Evolutionary conservation across 1,284 basidiomycete species (phyloP), one percentile per base, ranked within the genome.

Genomic region (Fomitiporia mediterranea): DNA sequence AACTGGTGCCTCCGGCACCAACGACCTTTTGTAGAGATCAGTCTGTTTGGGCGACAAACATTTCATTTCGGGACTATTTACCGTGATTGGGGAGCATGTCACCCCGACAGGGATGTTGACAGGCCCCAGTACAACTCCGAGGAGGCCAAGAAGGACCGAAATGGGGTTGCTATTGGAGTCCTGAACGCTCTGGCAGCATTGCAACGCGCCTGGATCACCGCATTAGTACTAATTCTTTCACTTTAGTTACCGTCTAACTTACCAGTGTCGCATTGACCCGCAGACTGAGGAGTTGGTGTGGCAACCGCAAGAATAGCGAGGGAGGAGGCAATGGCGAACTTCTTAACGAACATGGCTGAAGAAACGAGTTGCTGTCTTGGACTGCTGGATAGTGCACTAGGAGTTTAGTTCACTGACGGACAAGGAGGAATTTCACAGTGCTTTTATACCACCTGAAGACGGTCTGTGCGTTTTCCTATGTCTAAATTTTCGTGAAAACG

Each of bases 31-130:
- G 8, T 19, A 48, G n/a, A 43, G 21, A 21, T 17, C 5, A 39
- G 37, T 39, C 37, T 39, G 15, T 4, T 39, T 39, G 15, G 15
- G 4, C 4, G 19, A 39, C 4, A 3, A 39, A n/a, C 37, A 39
- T 13, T 15, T 37, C 15, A 7, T 4, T 21, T 37, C 4, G 6
- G 8, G 13, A 23, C 48, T n/a, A n/a, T 42, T 43, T 30, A 58
- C 56, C n/a, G 56, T 49, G 8, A 58, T 54, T n/a, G 56, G 56
- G 15, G 52, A 54, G 46, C 56, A 58, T 13, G 52, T 55, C n/a
- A 58, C 25, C 9, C 56, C 56, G 38, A 58, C 52, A 25, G 34
- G 37, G 21, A 55, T 38, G 34, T 47, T 49, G 19, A 54, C 42
- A 25, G 38, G 46, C 19, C 49, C 17, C 9, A 58, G 52, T 15